Evolutionary conservation across 805 yeast genomes (phyloP).

Genomic region (Ogataea nakhonphanomensis): DNA sequence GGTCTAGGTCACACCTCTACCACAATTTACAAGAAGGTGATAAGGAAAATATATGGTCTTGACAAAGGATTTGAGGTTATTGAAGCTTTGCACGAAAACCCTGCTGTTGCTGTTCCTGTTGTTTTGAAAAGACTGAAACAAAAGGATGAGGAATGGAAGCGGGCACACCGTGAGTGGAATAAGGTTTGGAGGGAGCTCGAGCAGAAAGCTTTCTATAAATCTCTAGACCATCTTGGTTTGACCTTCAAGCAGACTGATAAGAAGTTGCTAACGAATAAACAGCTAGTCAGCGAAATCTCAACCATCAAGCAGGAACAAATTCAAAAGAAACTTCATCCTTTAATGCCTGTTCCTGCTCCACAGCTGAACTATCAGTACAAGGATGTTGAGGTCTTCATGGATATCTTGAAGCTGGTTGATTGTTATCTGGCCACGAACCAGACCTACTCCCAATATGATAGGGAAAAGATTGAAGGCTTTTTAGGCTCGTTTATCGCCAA

Average conservation of each 20-base stretch:
- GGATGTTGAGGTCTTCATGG: conserved; percentile 69
- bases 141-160: conserved; percentile 98
- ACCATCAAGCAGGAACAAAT: conserved; percentile 88
- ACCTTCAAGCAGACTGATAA: conserved; percentile 97
- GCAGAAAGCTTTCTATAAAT: conserved; percentile 88
- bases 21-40: conserved; percentile 90
- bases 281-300: conserved; percentile 84
- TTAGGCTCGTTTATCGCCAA: conserved; percentile 65
- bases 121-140: conserved; percentile 90
- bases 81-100: conserved; percentile 92
- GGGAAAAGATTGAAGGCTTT: conserved; percentile 70
- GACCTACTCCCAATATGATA: conserved; percentile 74
- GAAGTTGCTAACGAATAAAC: conserved; percentile 84
- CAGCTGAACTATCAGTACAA: conserved; percentile 55
- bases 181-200: conserved; percentile 99
- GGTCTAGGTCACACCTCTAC: conserved; percentile 90
- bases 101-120: conserved; percentile 92
- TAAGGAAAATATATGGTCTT: conserved; percentile 87
- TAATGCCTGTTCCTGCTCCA: conserved; percentile 82
- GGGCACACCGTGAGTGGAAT: conserved; percentile 98
- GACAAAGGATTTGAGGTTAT: conserved; percentile 96
- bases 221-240: conserved; percentile 91
- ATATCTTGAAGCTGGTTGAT: conserved; percentile 64
- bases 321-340: conserved; percentile 81
- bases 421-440: conserved; percentile 66